Evolutionary conservation across 306 rosid genomes (phyloP), one percentile per base, ranked within the genome.

Genomic region (Luffa acutangula): DNA sequence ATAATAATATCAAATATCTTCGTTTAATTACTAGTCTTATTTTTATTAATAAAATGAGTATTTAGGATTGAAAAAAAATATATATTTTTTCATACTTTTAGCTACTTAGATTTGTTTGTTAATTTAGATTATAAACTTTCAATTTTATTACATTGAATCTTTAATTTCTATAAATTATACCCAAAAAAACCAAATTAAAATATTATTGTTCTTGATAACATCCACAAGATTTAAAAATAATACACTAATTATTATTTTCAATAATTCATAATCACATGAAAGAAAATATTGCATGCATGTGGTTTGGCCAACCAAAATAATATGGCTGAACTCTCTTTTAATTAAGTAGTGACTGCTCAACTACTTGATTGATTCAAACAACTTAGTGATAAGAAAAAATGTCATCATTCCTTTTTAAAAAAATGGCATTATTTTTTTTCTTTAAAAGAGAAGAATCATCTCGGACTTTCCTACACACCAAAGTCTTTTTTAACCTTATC

Each of bases 211-310:
- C 33, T 20, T 1, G 31, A 18, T 18, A 1, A 39, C 6, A 66
- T 37, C 49, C 73, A 66, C 33, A 39, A 66, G 31, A 41, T 66
- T 66, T 31, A 37, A 9, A 65, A 3, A 66, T 37, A 1, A 39
- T 18, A 17, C 34, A 37, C 41, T 37, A 36, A 66, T 66, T 18
- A n/a, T 3, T 41, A 14, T 66, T 8, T 66, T 65, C 34, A 64
- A n/a, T 42, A 10, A 69, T 69, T 69, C 75, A 43, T 43, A 69
- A 69, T 41, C 75, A 69, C 75, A 69, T 42, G 52, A 69, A 42
- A 69, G 34, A 10, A 21, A 21, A 21, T 3, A 14, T 1, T 20
- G 39, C 39, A 46, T 70, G 76, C 76, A 66, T 66, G 73, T 66
- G 48, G 49, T 39, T 64, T 64, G 43, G 43, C 20, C 70, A 9